Base-by-base conservation (phyloP, 140 eudicot species). In the Bidens hawaiensis region DNA sequence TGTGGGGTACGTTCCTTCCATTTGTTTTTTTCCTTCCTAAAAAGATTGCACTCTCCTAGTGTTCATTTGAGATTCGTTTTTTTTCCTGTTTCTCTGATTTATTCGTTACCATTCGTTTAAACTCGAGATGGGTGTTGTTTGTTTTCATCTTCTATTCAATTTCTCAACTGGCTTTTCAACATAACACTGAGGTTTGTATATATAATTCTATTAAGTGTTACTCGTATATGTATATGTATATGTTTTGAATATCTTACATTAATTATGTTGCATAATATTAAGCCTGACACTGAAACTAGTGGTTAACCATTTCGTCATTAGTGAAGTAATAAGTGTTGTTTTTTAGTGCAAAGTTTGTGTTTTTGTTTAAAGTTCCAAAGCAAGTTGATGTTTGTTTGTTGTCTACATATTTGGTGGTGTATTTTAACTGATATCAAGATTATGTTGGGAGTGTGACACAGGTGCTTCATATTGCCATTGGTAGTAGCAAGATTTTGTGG, bases 401-500 rank as follows among this genome's bases (percentile, higher is more conserved):
- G 81, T 76, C 81, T 69, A 56, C 68, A 30, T 61, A 63, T 18
- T n/a, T 69, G 73, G 58, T 77, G 71, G 50, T 23, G 68, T 75
- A 40, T 36, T 68, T 70, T 30, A 73, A 65, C 88, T 83, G 67
- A 78, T 78, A 69, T 71, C 77, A 64, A 75, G 70, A 68, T 81
- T 65, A 61, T 87, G 80, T 76, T 78, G 78, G 62, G 64, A 56
- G 62, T 63, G 78, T 83, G 76, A 9, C n/a, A 78, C 88, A 82
- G 96, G 85, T 77, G 46, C 68, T 65, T 60, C 60, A 62, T 58
- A 75, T 64, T 76, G 65, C 42, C 77, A 80, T 72, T 68, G 83
- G 77, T 72, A 67, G 22, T 12, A 36, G 53, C 65, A 65, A 56
- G 66, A 59, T 69, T 69, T 60, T 50, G 50, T 75, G 59, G 75